Base-by-base conservation (phyloP, 208 protist genomes). In the Leishmania major region DNA sequence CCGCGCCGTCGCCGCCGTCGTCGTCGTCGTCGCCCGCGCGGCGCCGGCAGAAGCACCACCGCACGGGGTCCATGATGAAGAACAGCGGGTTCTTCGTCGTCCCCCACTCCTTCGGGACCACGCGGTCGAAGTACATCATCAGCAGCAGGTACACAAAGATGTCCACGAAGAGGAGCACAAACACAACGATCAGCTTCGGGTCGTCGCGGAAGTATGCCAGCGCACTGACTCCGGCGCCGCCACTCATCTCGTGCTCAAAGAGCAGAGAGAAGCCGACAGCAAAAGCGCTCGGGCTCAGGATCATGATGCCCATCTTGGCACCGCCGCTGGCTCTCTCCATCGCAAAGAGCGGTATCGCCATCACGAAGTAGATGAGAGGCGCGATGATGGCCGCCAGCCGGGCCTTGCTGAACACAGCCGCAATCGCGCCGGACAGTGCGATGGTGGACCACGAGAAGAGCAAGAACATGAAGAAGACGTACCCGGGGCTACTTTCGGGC, bases 281-380 rank as follows among this genome's bases (percentile, higher is more conserved):
- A 22, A 90, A 84, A 22, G 84, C 89, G 15, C 77, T 85, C 25
- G 89, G 92, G 10, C 83, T 74, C 35, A 94, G 69, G 13, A 95
- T 80, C 45, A 74, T 81, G 31, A 86, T 57, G 8, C 45, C 78
- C 11, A 75, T 82, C 17, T 81, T 88, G 7, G 80, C 80, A 0
- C 49, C 74, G 22, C 47, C 17, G 45, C 47, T 77, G 10, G 85
- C 88, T 64, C 69, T 85, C 22, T 55, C 35, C 15, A 92, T 79
- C 3, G 84, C 87, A 60, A 92, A 88, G 6, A 86, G 45, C 43
- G 88, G 86, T 1, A 89, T 77, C 15, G 90, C 77, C 37, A 90
- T n/a, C 40, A 91, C 77, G 77, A 97, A 94, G 85, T 90, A 96
- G 47, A 96, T 81, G 15, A 97, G 75, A 71, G 93, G 93, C 11